Base-by-base conservation (phyloP, 306 rosid species). In the Vachellia collinsii region DNA sequence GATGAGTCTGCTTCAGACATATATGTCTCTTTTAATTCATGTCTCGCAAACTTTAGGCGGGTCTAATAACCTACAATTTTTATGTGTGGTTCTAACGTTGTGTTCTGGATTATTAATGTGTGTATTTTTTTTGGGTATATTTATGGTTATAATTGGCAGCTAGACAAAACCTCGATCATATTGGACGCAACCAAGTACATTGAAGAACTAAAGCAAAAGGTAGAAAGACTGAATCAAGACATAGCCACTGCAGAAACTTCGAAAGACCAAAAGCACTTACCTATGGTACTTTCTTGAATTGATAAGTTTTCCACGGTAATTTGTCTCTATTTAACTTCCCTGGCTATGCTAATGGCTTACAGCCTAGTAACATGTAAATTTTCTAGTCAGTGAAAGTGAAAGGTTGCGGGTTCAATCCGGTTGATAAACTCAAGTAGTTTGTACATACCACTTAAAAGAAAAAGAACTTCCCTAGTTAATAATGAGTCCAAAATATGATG, bases 151-250 rank as follows among this genome's bases (percentile, higher is more conserved):
- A 72, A 70, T 37, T 85, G 82, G 83, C 92, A 95, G 99, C 66
- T 90, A 44, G 89, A 83, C 82, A 74, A 90, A 25, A 86, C 87
- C 51, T 95, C 99, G 50, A 95, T 95, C 87, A 87, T 95, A 76
- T 79, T 90, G 37, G 99, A 95, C 75, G 99, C 99, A 63, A 89
- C 99, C 13, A 93, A 86, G 87, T 95, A 95, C 54, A 95, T 95
- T 39, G 90, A 88, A 87, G 94, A 91, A 81, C 92, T 93, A 38
- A 95, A 93, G 83, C 85, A 89, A 66, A 93, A 90, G 74, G 99
- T 95, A 17, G 97, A 92, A 79, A 90, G 84, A 82, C 64, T 91
- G 88, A 93, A 95, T 86, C 84, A 88, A 83, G 98, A 93, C 46
- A 81, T 91, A 51, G 80, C 85, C 48, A 84, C 85, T 14, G 92